Base-by-base conservation (phyloP, 176 grass and related monocot genomes). In the Musa troglodytarum region DNA sequence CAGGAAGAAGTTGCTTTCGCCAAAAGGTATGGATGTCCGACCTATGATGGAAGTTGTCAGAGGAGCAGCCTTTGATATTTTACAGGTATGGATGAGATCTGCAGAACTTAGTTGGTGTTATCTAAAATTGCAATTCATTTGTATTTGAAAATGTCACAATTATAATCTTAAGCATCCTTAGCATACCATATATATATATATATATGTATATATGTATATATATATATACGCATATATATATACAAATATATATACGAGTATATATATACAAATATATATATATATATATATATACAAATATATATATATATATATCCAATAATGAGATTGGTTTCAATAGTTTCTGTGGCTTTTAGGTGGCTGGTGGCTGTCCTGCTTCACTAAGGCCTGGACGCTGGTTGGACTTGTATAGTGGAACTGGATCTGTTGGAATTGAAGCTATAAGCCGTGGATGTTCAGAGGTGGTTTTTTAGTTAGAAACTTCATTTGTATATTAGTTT, bases 31-130 rank as follows among this genome's bases (percentile, higher is more conserved):
- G 88, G 87, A 98, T 87, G 95, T 94, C 5, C 88, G 90, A 12
- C 90, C 95, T 54, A 98, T 98, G 90, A 98, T 98, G 95, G 80
- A 98, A 87, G 85, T 98, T 78, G 90, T 98, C 69, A 89, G 78
- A 51, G 95, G 88, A 82, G 90, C 95, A 68, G 88, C 90, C 77
- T 98, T 98, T 84, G 90, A 86, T 61, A 98, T 93, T 81, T 65
- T 98, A 83, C 95, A 98, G 70, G 95, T 91, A 82, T 21, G 11
- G 29, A 53, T 73, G 56, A 53, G 49, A 63, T 49, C 80, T 76
- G 15, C 49, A 24, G 11, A 9, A 68, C 28, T 76, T 11, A 1
- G 12, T 16, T 29, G 10, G 43, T 57, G 20, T 11, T 59, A 43
- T 49, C 6, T 26, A 34, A 9, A 1, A 59, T 34, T 69, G 16